phyloP scores from a whole-genome alignment of 192 early-diverging fungal species.

The Chytriomyces confervae region DNA sequence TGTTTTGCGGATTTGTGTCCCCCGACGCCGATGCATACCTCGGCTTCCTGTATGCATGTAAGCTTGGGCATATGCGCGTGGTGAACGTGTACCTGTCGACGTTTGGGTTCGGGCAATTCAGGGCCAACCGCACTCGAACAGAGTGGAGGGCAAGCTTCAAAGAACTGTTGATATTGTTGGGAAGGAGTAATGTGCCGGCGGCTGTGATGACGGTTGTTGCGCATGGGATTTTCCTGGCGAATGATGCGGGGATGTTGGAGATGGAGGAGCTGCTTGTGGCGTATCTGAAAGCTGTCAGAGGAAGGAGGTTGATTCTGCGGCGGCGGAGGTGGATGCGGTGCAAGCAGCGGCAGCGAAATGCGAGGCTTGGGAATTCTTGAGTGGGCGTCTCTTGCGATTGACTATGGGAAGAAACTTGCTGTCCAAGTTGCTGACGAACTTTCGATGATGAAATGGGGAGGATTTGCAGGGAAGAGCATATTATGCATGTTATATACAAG shows the following conservation, averaged over 20 bases:
- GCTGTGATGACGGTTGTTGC: background rate
- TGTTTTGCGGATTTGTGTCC: background rate
- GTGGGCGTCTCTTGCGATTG: too few species aligned
- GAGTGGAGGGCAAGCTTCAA: background rate
- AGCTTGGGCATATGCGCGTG: background rate
- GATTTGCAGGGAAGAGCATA: too few species aligned
- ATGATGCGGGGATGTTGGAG: background rate
- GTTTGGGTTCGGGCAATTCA: background rate
- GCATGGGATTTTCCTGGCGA: background rate
- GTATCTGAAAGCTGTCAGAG: too few species aligned
- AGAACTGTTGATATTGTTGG: background rate
- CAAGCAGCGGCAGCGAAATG: too few species aligned
- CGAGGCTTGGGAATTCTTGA: too few species aligned
- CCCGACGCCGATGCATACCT: background rate
- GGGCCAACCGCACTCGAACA: background rate
- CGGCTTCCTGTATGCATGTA: background rate
- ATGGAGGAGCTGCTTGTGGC: too few species aligned
- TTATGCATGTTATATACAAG: too few species aligned
- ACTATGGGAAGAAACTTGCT: too few species aligned
- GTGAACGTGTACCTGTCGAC: slow-evolving; percentile 3
- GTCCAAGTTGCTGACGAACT: too few species aligned
- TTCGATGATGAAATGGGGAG: too few species aligned
- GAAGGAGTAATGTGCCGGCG: background rate
- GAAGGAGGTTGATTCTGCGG: too few species aligned
- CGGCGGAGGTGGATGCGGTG: too few species aligned